phyloP scores from a whole-genome alignment of 2,329 filamentous ascomycete species.

The Fusarium oxysporum region DNA sequence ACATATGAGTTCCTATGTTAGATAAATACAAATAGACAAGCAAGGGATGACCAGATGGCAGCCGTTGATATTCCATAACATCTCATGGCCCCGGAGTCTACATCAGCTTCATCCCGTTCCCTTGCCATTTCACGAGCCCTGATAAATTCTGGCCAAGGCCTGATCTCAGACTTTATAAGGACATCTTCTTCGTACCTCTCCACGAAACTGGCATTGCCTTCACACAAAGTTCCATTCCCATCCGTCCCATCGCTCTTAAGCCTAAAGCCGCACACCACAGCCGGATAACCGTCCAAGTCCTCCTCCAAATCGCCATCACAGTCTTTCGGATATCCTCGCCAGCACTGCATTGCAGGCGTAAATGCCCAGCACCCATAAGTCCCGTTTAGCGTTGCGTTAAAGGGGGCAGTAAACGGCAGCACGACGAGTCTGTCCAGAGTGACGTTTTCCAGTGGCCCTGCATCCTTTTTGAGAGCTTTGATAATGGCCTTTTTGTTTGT shows the following conservation, averaged over 20 bases:
- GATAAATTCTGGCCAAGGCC: background rate
- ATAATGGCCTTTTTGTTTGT: background rate
- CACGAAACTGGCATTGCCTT: background rate
- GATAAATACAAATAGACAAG: background rate
- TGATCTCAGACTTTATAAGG: background rate
- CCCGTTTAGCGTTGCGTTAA: background rate
- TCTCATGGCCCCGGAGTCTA: background rate
- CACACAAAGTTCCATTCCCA: background rate
- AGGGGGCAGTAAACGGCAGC: background rate
- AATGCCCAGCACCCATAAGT: background rate
- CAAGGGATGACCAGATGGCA: background rate
- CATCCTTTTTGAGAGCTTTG: fast-evolving
- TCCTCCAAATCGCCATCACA: background rate
- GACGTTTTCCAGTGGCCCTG: fast-evolving
- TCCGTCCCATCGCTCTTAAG: background rate
- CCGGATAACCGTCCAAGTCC: background rate
- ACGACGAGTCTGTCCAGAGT: background rate
- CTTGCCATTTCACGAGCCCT: background rate
- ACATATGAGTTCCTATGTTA: background rate
- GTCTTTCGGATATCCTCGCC: background rate
- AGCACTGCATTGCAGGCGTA: background rate
- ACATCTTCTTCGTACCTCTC: background rate
- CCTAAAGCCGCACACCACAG: background rate
- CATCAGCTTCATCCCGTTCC: background rate
- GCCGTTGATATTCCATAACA: background rate